phyloP scores from a whole-genome alignment of 805 yeast genomes.

The Saccharomycopsis sp. region DNA sequence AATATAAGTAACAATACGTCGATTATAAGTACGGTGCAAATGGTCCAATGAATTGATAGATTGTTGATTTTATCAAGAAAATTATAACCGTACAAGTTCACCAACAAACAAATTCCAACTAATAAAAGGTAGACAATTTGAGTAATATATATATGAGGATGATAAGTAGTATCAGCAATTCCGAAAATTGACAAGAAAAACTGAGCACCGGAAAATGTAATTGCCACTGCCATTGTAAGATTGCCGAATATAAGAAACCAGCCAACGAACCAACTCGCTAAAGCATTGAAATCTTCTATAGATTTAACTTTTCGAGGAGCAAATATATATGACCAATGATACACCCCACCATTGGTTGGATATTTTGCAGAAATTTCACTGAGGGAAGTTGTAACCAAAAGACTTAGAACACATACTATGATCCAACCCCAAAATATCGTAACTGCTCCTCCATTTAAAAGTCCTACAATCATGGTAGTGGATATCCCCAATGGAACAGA shows the following conservation, averaged over 20 bases:
- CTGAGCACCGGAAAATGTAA: conserved; percentile 71
- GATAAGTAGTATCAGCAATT: conserved; percentile 49
- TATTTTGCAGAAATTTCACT: conserved; percentile 74
- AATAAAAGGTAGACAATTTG: conserved; percentile 50
- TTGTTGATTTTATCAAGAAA: conserved; percentile 58
- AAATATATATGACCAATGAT: conserved; percentile 68
- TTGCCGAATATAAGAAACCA: conserved; percentile 70
- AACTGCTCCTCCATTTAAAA: conserved; percentile 70
- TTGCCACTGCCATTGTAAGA: conserved; percentile 70
- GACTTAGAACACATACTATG: conserved; percentile 53
- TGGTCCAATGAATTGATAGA: conserved; percentile 68
- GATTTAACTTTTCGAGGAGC: conserved; percentile 38
- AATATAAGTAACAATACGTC: conserved; percentile 54
- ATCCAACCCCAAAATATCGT: conserved; percentile 74
- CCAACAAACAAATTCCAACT: conserved; percentile 51
- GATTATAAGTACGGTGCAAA: conserved; percentile 61
- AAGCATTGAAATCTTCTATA: conserved; percentile 35
- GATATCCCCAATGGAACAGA: conserved; percentile 77
- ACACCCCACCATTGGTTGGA: conserved; percentile 71
- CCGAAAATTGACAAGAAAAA: conserved; percentile 63
- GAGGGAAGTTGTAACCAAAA: conserved; percentile 61
- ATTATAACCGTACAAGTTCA: conserved; percentile 55
- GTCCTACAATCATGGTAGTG: conserved; percentile 62
- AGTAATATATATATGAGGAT: conserved; percentile 49
- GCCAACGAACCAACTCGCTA: conserved; percentile 72